phyloP scores from a whole-genome alignment of 2,329 filamentous ascomycete genomes.

The Chrysoporthe austroafricana region DNA sequence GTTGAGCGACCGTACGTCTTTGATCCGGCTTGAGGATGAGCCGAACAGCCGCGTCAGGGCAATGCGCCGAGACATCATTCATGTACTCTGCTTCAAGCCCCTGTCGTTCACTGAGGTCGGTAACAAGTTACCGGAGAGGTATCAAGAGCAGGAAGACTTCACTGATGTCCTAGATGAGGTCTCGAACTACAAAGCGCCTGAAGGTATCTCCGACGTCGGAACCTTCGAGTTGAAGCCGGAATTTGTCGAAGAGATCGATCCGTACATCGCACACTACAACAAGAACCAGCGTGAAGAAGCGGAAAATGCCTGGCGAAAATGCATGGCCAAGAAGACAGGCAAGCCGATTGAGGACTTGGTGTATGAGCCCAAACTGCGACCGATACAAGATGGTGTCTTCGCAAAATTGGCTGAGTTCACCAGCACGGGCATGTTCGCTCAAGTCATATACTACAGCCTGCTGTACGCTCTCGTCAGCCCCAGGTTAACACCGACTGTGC shows the following conservation, averaged over 20 bases:
- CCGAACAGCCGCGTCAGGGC: slow-evolving; percentile 67
- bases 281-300: slow-evolving; percentile 97
- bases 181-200: slow-evolving; percentile 85
- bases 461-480: slow-evolving; percentile 76
- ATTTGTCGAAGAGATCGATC: slow-evolving; percentile 86
- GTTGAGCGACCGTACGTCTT: slow-evolving; percentile 82
- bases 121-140: slow-evolving; percentile 82
- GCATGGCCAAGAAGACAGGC: slow-evolving; percentile 85
- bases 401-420: slow-evolving; percentile 78
- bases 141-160: slow-evolving; percentile 88
- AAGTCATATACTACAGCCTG: slow-evolving; percentile 87
- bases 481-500: slow-evolving; percentile 72
- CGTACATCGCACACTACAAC: slow-evolving; percentile 93
- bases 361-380: slow-evolving; percentile 82
- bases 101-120: slow-evolving; percentile 93
- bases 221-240: slow-evolving; percentile 91
- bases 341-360: slow-evolving; percentile 82
- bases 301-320: slow-evolving; percentile 83
- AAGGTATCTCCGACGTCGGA: slow-evolving; percentile 89
- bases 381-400: slow-evolving; percentile 79
- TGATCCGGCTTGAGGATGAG: slow-evolving; percentile 71
- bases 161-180: slow-evolving; percentile 83
- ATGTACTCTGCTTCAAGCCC: slow-evolving; percentile 95
- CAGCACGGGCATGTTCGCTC: slow-evolving; percentile 80
- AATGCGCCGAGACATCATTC: slow-evolving; percentile 87